A percentile compares a stretch with the other conserved stretches of the same genome.
Conservation (phyloP, 495 filamentous ascomycete species). For the Xylaria flabelliformis region DNA sequence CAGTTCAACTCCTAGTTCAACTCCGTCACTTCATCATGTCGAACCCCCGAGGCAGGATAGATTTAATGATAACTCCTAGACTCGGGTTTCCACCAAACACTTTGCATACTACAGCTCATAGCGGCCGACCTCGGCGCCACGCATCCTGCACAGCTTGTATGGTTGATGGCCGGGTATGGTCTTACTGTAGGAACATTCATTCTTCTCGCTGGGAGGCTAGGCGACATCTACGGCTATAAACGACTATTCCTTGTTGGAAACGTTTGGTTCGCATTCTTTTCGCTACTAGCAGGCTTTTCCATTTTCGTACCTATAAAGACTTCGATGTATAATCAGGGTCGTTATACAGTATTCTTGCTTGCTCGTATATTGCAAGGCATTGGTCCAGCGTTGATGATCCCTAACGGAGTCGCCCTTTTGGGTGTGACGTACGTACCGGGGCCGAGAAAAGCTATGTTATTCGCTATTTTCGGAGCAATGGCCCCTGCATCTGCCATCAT, state of each 20-base stretch:
- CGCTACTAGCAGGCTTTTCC: slow-evolving; percentile 63
- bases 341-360: slow-evolving; percentile 62
- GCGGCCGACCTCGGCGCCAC: slow-evolving; percentile 50
- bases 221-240: slow-evolving; percentile 71
- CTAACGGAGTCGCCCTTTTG: slow-evolving; percentile 67
- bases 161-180: slow-evolving; percentile 62
- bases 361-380: slow-evolving; percentile 68
- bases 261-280: slow-evolving; percentile 68
- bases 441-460: slow-evolving; percentile 67
- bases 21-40: background rate
- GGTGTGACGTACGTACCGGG: slow-evolving; percentile 63
- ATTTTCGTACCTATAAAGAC: slow-evolving; percentile 42
- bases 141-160: slow-evolving; percentile 52
- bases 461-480: slow-evolving; percentile 68
- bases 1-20: background rate
- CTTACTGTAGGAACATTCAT: slow-evolving; percentile 75
- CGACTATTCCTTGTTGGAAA: slow-evolving; percentile 68
- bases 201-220: slow-evolving; percentile 67
- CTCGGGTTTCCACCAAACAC: slow-evolving; percentile 42
- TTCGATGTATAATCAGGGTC: slow-evolving; percentile 47
- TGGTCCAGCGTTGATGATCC: slow-evolving; percentile 66
- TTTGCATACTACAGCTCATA: slow-evolving; percentile 49
- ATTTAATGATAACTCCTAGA: slow-evolving; percentile 29
- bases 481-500: slow-evolving; percentile 64
- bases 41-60: background rate